These are phyloP conservation scores for Fusarium newnesense DNA, from an alignment of 2,329 filamentous ascomycete genomes.

Conservation along the genomic window DNA sequence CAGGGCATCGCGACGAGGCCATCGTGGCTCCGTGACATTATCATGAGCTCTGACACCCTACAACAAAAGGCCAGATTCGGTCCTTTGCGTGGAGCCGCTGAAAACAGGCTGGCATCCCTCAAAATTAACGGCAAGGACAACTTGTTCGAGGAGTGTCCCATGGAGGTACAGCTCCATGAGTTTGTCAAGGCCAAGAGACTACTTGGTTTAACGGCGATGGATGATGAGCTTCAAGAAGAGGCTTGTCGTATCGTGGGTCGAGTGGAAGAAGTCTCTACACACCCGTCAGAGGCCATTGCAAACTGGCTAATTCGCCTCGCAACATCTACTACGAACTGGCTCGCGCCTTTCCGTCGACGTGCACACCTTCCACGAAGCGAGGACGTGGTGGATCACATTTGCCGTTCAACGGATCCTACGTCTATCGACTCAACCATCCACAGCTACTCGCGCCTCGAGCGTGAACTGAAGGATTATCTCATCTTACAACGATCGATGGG, in stretches of 20 bases:
- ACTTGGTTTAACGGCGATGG: constrained; percentile 68
- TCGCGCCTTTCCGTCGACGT: constrained; percentile 64
- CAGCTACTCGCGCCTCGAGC: constrained; percentile 66
- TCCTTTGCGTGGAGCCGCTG: constrained; percentile 57
- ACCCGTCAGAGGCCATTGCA: constrained; percentile 61
- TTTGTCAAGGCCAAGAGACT: constrained; percentile 63
- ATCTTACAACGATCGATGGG: constrained; percentile 57
- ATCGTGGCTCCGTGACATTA: constrained; percentile 68
- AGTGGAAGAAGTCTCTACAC: constrained; percentile 63
- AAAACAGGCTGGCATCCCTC: constrained; percentile 60
- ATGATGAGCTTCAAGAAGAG: constrained; percentile 68
- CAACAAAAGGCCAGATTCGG: constrained; percentile 59
- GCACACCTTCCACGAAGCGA: constrained; percentile 67
- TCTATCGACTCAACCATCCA: constrained; percentile 70
- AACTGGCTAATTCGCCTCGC: constrained; percentile 68
- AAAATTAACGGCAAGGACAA: constrained; percentile 68
- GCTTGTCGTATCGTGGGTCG: constrained; percentile 67
- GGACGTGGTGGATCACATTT: constrained; percentile 60
- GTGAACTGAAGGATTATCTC: constrained; percentile 65
- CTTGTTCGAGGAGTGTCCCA: constrained; percentile 66
- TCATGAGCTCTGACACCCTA: constrained; percentile 60
- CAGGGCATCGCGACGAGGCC: constrained; percentile 51
- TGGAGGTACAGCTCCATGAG: constrained; percentile 65
- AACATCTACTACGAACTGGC: constrained; percentile 62
- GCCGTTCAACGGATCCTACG: constrained; percentile 62